Percentiles rank a stretch among this genome's conserved stretches.
phyloP scores from a whole-genome alignment of 257 asterid genomes.

The Primulina tabacum region DNA sequence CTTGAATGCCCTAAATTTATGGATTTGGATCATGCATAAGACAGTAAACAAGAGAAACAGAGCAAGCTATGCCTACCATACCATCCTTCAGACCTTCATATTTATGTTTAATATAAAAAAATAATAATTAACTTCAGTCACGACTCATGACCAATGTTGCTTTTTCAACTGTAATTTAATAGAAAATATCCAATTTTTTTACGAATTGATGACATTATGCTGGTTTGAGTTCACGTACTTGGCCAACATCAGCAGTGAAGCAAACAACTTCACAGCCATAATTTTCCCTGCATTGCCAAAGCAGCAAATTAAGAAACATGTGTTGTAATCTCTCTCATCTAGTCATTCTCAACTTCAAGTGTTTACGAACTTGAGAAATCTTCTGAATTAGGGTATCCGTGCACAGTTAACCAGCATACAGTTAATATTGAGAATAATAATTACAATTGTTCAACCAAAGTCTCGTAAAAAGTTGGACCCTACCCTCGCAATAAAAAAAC shows the following conservation, averaged over 20 bases:
- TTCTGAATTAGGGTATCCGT: not conserved
- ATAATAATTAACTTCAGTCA: constrained; percentile 8
- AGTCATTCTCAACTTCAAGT: constrained; percentile 1
- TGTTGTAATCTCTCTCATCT: not conserved
- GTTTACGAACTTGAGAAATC: not conserved
- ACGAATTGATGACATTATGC: not conserved
- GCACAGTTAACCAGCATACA: not conserved
- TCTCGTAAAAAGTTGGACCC: no score
- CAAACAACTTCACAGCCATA: constrained; percentile 95
- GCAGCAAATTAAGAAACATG: constrained; percentile 1
- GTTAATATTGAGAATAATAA: not conserved
- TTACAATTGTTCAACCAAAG: no score
- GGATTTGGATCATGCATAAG: constrained; percentile 15
- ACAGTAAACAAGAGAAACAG: not conserved
- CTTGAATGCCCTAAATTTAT: constrained; percentile 63
- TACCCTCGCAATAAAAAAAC: no score
- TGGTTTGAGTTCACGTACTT: constrained; percentile 52
- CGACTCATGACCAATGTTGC: no score
- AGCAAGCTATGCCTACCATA: no score
- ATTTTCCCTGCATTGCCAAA: constrained; percentile 63
- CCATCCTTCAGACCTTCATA: no score
- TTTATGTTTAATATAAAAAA: not conserved
- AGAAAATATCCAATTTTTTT: not conserved
- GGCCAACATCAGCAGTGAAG: constrained; percentile 96
- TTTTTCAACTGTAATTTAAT: no score